Conservation (phyloP, 2,329 filamentous ascomycete genomes). For the Trichoderma breve region DNA sequence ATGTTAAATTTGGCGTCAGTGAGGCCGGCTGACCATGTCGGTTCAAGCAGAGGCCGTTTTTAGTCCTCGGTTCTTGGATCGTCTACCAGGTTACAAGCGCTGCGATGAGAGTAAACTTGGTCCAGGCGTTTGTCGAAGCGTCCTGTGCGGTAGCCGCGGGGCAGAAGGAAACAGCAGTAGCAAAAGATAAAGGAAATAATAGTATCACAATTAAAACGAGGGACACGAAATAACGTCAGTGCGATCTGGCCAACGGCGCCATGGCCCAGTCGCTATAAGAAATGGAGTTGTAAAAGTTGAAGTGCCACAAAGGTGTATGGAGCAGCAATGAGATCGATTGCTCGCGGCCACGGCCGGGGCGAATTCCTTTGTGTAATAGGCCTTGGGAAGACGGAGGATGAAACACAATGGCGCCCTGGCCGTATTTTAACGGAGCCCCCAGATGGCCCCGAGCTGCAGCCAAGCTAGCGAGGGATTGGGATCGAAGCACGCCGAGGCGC, state of each 20-base stretch:
- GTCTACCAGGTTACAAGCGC: conserved; percentile 6
- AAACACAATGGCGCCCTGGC: conserved; percentile 22
- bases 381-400: conserved; percentile 26
- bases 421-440: conserved; percentile 17
- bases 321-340: conserved; percentile 17
- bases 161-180: not conserved
- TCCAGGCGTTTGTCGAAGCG: conserved; percentile 15
- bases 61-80: conserved; percentile 6
- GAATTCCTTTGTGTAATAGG: conserved; percentile 17
- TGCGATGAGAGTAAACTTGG: conserved; percentile 6
- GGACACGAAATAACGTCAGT: conserved; percentile 15
- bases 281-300: conserved; percentile 7
- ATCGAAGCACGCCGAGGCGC: conserved; percentile 12
- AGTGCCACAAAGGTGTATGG: conserved; percentile 3
- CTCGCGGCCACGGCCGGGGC: conserved; percentile 17
- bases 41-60: conserved; percentile 10
- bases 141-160: not conserved
- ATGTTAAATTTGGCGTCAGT: not conserved
- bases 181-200: conserved; percentile 15
- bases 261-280: conserved; percentile 9
- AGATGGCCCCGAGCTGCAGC: conserved; percentile 16
- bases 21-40: not conserved
- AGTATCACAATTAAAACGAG: conserved; percentile 14
- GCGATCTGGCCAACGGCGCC: conserved; percentile 12
- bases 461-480: conserved; percentile 15